Base-by-base conservation (phyloP, 163 green algal species). In the Chlamydomonas reinhardtii region DNA sequence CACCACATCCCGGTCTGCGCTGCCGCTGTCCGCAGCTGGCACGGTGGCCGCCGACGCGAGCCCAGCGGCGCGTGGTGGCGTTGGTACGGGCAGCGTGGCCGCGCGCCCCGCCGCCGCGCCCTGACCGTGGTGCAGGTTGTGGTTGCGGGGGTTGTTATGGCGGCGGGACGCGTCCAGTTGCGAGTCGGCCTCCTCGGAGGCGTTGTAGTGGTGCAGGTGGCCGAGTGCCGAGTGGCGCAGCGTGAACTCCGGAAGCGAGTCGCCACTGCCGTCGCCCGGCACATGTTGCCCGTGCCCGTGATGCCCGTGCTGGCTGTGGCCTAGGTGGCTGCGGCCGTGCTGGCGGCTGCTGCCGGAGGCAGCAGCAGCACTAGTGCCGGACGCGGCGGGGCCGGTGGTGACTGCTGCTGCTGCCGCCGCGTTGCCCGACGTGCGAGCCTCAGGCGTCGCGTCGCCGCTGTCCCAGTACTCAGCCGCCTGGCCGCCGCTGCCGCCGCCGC, bases 211-310 rank as follows among this genome's bases (percentile, higher is more conserved):
- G 48, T 56, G 48, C 48, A 56, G 9, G 14, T 56, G 35, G 78
- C 66, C 9, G 66, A 27, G 32, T 76, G 48, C 39, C 43, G 76
- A 12, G 32, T 76, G 48, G n/a, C 43, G 76, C 4, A 76, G 70
- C 4, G 76, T 84, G 27, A 84, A 75, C 76, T 84, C 76, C 16
- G 76, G 76, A 29, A 68, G 20, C 2, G 8, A 32, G 69, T 52
- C 15, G 32, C n/a, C 32, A 4, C 17, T 27, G 69, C 32, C 29
- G 14, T 32, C 48, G 48, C 48, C 48, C 48, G 48, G 48, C 48
- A 17, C 6, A 14, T 56, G 48, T 6, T 54, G 43, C 8, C 11
- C 8, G 48, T 56, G 48, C 39, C 39, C 8, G 48, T 56, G 48
- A 14, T 56, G 48, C 11, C 14, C 12, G 48, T 56, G 48, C 48